Evolutionary conservation across 257 asterid genomes (phyloP).

Genomic region (Przewalskia tangutica): DNA sequence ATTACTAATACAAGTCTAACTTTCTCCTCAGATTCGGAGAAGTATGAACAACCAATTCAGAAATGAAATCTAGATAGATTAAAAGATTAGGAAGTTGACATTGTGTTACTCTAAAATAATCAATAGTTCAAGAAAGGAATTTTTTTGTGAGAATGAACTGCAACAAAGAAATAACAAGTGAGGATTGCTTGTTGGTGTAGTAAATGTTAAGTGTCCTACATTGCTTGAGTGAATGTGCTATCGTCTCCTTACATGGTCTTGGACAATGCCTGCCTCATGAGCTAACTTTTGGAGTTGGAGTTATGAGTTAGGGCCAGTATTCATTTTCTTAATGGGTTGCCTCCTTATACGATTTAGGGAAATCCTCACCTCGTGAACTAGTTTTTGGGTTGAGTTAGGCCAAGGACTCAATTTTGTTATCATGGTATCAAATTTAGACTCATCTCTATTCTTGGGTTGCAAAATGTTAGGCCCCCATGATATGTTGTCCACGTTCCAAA

Average conservation of each 20-base stretch:
- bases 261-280: not conserved
- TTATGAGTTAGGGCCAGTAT: not conserved
- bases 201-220: not conserved
- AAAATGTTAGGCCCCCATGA: not conserved
- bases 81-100: not conserved
- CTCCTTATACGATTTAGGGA: not conserved
- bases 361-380: not conserved
- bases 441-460: not conserved
- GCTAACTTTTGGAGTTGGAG: not conserved
- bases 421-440: not conserved
- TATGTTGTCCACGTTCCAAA: not conserved
- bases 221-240: not conserved
- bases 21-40: not conserved
- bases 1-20: not conserved
- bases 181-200: not conserved
- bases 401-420: not conserved
- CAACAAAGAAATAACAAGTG: too few relatives aligned
- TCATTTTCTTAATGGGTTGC: not conserved
- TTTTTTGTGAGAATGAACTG: too few relatives aligned
- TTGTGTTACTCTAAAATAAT: not conserved
- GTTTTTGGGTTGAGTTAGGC: not conserved
- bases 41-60: not conserved
- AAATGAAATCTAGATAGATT: not conserved
- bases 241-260: not conserved
- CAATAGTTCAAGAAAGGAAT: not conserved